phyloP scores from a whole-genome alignment of 2,329 filamentous ascomycete genomes.

The Metarhizium anisopliae region DNA sequence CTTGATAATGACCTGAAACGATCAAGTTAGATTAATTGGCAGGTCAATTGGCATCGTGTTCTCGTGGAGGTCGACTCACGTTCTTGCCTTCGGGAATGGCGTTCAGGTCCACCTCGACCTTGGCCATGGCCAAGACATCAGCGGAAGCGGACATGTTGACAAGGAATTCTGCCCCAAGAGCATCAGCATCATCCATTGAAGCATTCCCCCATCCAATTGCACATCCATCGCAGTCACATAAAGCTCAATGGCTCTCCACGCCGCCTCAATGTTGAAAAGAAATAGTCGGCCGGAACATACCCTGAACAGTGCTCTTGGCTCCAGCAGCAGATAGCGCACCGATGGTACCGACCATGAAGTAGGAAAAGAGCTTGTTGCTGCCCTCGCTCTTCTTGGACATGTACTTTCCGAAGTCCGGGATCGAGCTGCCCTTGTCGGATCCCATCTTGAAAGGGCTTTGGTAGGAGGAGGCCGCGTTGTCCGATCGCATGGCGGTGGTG shows the following conservation, averaged over 20 bases:
- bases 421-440: conserved; percentile 51
- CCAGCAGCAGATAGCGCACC: conserved; percentile 86
- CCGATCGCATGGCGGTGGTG: conserved; percentile 41
- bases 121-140: conserved; percentile 97
- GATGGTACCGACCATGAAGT: conserved; percentile 98
- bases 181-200: conserved; percentile 20
- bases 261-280: background rate
- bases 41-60: background rate
- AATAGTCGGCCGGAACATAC: conserved; percentile 46
- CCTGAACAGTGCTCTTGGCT: conserved; percentile 96
- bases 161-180: conserved; percentile 69
- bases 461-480: conserved; percentile 41
- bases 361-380: conserved; percentile 81
- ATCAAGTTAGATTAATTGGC: background rate
- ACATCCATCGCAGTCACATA: conserved; percentile 2
- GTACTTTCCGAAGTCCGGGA: conserved; percentile 89
- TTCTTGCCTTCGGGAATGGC: conserved; percentile 99
- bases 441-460: conserved; percentile 57
- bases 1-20: conserved; percentile 87
- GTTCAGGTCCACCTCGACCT: conserved; percentile 93
- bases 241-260: conserved; percentile 18
- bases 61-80: conserved; percentile 44
- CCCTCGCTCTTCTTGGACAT: conserved; percentile 57
- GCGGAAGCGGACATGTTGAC: conserved; percentile 99
- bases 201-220: background rate